Evolutionary conservation across 805 yeast species (phyloP).

Genomic region (Komagataella ulmi): DNA sequence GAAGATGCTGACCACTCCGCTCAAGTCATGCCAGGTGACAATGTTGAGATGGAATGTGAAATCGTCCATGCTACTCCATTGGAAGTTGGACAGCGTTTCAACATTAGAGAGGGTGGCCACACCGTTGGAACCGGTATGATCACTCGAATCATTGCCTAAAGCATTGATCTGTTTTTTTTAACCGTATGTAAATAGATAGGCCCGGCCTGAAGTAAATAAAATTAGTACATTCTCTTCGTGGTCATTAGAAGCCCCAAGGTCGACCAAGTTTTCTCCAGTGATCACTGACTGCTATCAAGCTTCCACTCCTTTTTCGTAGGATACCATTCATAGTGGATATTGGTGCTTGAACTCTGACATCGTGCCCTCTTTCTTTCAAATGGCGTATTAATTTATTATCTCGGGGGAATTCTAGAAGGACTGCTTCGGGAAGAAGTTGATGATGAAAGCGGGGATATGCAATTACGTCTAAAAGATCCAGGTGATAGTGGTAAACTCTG

Average conservation of each 20-base stretch:
- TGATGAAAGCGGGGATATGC: conserved; percentile 82
- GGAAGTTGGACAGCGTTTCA: conserved; percentile 96
- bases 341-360: conserved; percentile 24
- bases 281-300: conserved; percentile 71
- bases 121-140: conserved; percentile 98
- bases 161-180: background rate
- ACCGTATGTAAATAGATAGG: background rate
- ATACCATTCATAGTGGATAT: conserved; percentile 50
- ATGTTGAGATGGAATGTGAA: conserved; percentile 89
- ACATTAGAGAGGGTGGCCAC: conserved; percentile 98
- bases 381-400: conserved; percentile 22
- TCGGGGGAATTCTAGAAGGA: conserved; percentile 46
- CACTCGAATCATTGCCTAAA: conserved; percentile 54
- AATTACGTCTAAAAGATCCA: conserved; percentile 52
- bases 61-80: conserved; percentile 84
- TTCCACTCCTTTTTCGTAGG: conserved; percentile 15
- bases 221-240: background rate
- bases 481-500: conserved; percentile 42
- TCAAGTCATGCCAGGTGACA: conserved; percentile 97
- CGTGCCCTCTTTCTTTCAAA: conserved; percentile 36
- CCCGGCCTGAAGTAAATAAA: background rate
- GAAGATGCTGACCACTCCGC: conserved; percentile 70
- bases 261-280: conserved; percentile 80
- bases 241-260: conserved; percentile 45
- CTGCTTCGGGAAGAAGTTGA: conserved; percentile 66